Evolutionary conservation across 306 rosid species (phyloP).

Genomic region (Sphenostylis stenocarpa): DNA sequence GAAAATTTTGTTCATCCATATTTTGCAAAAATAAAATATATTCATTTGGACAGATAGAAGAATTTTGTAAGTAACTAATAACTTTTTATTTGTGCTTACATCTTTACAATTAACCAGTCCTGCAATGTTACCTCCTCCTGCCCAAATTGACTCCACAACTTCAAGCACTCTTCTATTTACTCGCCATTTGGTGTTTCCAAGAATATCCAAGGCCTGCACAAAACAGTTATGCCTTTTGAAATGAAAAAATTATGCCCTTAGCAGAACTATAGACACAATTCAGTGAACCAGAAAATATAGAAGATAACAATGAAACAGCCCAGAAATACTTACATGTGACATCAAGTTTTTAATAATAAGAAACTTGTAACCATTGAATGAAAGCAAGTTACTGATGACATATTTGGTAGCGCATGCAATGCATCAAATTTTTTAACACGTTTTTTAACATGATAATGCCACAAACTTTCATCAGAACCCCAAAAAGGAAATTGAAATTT

Average conservation of each 20-base stretch:
- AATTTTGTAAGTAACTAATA: neutral
- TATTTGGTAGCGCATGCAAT: neutral
- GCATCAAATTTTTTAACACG: neutral
- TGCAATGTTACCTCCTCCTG: constrained; percentile 75
- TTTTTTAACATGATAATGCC: neutral
- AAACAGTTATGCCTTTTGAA: constrained; percentile 3
- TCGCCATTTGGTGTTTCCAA: constrained; percentile 87
- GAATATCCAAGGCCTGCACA: constrained; percentile 78
- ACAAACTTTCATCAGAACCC: neutral
- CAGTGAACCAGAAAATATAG: neutral
- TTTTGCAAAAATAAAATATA: constrained; percentile 37
- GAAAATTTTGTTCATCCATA: neutral
- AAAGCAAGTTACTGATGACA: neutral
- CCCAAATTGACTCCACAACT: constrained; percentile 83
- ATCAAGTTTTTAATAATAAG: neutral
- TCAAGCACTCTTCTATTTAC: constrained; percentile 65
- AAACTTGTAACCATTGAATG: neutral
- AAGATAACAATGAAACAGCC: neutral
- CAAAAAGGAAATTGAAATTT: constrained; percentile 18
- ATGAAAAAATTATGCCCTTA: neutral
- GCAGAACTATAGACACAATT: neutral
- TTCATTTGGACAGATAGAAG: neutral
- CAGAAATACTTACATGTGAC: neutral
- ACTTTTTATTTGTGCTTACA: constrained; percentile 45
- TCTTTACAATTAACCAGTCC: constrained; percentile 79